Evolutionary conservation across 1,139 yeast species (phyloP), one percentile per base, ranked within the genome.

Genomic region (Pichia cactophila): DNA sequence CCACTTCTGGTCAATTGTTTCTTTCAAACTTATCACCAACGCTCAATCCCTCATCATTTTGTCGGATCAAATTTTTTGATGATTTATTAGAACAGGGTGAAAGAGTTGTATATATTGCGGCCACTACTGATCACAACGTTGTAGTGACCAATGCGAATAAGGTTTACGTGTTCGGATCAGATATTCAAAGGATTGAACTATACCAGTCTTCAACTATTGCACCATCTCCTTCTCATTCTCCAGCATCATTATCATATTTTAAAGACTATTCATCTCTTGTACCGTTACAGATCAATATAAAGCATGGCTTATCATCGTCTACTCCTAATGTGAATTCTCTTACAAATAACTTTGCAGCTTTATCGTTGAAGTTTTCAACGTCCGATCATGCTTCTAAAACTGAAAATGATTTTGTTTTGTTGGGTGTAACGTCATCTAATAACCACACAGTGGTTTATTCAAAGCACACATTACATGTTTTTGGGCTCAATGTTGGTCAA

Each of bases 401-500:
- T 5, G 36, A 26, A 4, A 36, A 36, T 20, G 5, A 5, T 8
- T 33, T 26, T 2, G 61, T 14, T 61, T 80, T 62, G 5, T 64
- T 66, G 14, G 88, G 89, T 0, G 70, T 84, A 10, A 69, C 83
- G 0, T 83, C 87, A 12, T 86, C 96, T 2, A 80, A 77, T 44
- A 73, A 83, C 26, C 96, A 87, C 62, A 80, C 94, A 0, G 73
- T 84, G 5, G 86, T 78, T 0, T 84, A 73, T 56, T 71, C 84
- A 0, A 71, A 69, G 31, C 65, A 72, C 36, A 75, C 73, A 11
- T 59, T 88, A 8, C 78, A 71, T 54, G 68, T 81, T 39, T 88
- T 96, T 95, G 97, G 97, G 0, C 68, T 84, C 33, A 86, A 88
- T 61, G 69, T 81, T 33, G 97, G 97, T 0, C 97, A 90, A 62